Percentiles rank a stretch among this genome's conserved stretches.
Conservation (phyloP, 2,329 filamentous ascomycete species). For the Apiospora sp. region DNA sequence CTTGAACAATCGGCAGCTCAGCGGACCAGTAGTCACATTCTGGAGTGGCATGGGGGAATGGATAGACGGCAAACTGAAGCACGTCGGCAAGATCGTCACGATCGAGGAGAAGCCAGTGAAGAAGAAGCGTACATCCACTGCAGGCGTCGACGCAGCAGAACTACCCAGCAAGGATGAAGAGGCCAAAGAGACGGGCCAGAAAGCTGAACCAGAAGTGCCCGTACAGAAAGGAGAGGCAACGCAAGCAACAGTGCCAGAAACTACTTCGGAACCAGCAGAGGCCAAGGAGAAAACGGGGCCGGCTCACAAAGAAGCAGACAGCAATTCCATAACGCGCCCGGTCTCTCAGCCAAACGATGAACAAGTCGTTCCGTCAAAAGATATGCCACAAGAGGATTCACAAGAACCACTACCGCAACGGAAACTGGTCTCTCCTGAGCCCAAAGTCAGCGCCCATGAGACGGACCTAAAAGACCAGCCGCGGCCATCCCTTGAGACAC, state of each 20-base stretch:
- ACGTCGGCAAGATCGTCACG: conserved; percentile 71
- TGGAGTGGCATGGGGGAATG: conserved; percentile 93
- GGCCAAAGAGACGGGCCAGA: conserved; percentile 5
- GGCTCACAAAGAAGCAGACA: not conserved
- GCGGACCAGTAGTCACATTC: conserved; percentile 88
- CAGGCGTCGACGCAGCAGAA: conserved; percentile 32
- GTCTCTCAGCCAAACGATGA: not conserved
- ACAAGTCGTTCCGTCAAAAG: not conserved
- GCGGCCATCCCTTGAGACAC: not conserved
- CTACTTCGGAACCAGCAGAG: not conserved
- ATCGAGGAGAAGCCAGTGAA: conserved; percentile 65
- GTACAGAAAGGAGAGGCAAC: not conserved
- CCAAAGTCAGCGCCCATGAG: not conserved
- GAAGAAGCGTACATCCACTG: conserved; percentile 56
- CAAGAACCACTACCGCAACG: not conserved
- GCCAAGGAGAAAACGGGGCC: not conserved
- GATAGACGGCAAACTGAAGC: conserved; percentile 76
- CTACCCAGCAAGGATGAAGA: conserved; percentile 10
- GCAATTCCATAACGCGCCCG: not conserved
- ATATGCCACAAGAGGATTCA: not conserved
- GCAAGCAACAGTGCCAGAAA: not conserved
- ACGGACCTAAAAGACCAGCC: not conserved
- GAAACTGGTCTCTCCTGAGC: not conserved
- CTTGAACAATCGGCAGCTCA: conserved; percentile 83
- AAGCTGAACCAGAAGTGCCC: not conserved